phyloP scores from a whole-genome alignment of 805 yeast species.

The Saccharomycopsis sp. region DNA sequence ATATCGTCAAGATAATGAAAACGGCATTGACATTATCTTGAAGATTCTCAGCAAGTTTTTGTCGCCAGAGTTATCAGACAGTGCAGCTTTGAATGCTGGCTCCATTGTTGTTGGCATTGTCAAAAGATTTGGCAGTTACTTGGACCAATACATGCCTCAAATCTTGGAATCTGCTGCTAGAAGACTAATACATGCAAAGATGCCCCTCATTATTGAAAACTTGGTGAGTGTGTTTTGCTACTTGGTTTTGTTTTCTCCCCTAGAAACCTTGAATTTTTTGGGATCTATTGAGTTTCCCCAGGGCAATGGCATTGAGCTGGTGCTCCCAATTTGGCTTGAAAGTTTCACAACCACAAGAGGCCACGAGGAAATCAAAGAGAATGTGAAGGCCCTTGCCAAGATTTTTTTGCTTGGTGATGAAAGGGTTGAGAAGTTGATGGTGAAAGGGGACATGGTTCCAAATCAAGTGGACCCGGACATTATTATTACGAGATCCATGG shows the following conservation, averaged over 20 bases:
- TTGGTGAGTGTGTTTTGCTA: constrained; percentile 68
- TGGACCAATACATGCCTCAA: constrained; percentile 31
- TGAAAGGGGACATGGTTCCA: constrained; percentile 71
- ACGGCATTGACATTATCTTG: constrained; percentile 51
- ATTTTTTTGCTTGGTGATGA: constrained; percentile 52
- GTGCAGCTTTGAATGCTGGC: constrained; percentile 77
- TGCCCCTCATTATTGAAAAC: constrained; percentile 67
- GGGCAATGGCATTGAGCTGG: constrained; percentile 40
- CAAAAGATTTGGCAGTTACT: constrained; percentile 38
- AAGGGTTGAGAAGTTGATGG: constrained; percentile 42
- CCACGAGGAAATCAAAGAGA: constrained; percentile 54
- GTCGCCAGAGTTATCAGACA: constrained; percentile 62
- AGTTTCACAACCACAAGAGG: constrained; percentile 79
- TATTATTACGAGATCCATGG: constrained; percentile 83
- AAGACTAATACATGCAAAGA: constrained; percentile 57
- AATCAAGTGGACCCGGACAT: constrained; percentile 39
- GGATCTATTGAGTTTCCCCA: constrained; percentile 28
- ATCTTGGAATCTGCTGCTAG: constrained; percentile 67
- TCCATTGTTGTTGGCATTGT: constrained; percentile 51
- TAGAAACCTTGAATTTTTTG: constrained; percentile 55
- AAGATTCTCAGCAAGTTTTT: constrained; percentile 59
- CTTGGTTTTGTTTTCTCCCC: constrained; percentile 53
- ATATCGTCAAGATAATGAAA: constrained; percentile 23
- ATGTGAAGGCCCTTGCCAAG: constrained; percentile 61
- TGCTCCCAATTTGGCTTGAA: constrained; percentile 75